A percentile compares a stretch with the other conserved stretches of the same genome.
These are phyloP conservation scores for Hymenoscyphus albidus DNA, from an alignment of 2,329 filamentous ascomycete genomes.

Conservation along the genomic window DNA sequence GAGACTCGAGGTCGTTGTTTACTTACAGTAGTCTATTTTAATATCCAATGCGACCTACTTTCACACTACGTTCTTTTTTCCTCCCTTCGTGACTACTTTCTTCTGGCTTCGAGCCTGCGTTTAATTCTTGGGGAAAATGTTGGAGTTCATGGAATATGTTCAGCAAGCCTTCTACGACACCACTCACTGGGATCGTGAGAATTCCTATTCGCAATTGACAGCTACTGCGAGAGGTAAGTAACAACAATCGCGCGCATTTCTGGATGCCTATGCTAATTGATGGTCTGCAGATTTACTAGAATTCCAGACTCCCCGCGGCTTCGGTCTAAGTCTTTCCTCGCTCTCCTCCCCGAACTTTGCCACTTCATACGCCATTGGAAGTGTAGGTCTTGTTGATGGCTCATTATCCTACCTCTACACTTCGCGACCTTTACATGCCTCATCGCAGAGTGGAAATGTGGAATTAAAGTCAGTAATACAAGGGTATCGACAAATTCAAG, in stretches of 20 bases:
- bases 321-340: conserved; percentile 84
- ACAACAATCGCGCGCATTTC: neutral
- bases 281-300: conserved; percentile 67
- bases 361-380: conserved; percentile 88
- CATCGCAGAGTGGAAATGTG: conserved; percentile 68
- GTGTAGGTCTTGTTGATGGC: conserved; percentile 86
- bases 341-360: conserved; percentile 91
- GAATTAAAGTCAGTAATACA: conserved; percentile 73
- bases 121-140: conserved; percentile 51
- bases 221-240: conserved; percentile 71
- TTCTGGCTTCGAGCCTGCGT: neutral
- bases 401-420: conserved; percentile 97
- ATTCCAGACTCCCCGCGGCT: conserved; percentile 78
- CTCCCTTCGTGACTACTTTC: neutral
- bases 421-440: conserved; percentile 68
- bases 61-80: neutral
- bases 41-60: neutral
- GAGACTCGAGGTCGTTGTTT: neutral
- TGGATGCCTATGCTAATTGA: conserved; percentile 2
- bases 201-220: conserved; percentile 84
- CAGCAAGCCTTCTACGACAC: conserved; percentile 84
- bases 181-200: conserved; percentile 86
- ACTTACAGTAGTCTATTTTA: neutral
- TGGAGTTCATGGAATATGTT: conserved; percentile 97
- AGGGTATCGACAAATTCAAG: conserved; percentile 76